Evolutionary conservation across 371 early-diverging fungal genomes (phyloP).

Genomic region (Mucor indicus): DNA sequence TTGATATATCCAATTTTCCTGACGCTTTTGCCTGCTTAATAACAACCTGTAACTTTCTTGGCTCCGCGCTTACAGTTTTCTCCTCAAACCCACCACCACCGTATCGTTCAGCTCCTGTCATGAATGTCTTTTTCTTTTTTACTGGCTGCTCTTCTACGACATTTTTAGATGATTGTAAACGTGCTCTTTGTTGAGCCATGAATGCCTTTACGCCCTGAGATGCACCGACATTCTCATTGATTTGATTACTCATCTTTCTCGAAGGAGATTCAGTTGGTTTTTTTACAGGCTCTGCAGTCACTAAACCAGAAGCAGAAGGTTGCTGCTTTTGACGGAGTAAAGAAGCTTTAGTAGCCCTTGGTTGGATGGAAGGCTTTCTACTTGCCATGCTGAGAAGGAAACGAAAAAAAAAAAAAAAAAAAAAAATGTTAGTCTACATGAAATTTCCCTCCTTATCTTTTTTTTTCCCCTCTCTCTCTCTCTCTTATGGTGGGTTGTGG

Average conservation of each 20-base stretch:
- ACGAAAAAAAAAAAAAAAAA: too few species aligned
- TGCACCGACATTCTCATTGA: constrained; percentile 1
- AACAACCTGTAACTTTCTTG: constrained; percentile 27
- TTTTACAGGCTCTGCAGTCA: too few species aligned
- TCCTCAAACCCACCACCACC: constrained; percentile 10
- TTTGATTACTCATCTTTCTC: not conserved
- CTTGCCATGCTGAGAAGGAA: not conserved
- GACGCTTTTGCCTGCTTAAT: constrained; percentile 41
- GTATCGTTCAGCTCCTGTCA: constrained; percentile 39
- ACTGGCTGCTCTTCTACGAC: constrained; percentile 2
- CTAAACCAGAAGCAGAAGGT: too few species aligned
- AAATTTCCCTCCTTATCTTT: too few species aligned
- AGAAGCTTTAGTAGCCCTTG: constrained; percentile 38
- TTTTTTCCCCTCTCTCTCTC: not conserved
- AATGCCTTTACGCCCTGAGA: constrained; percentile 45
- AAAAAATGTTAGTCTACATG: too few species aligned
- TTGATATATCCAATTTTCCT: constrained; percentile 73
- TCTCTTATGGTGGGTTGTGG: constrained; percentile 16
- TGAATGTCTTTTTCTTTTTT: constrained; percentile 4
- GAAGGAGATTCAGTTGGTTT: not conserved
- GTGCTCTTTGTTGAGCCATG: constrained; percentile 44
- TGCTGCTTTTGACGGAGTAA: constrained; percentile 24
- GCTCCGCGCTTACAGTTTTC: constrained; percentile 14
- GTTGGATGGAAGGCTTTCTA: constrained; percentile 22
- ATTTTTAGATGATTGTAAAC: constrained; percentile 2